Percentiles rank a stretch among this genome's conserved stretches.
Evolutionary conservation across 2,329 filamentous ascomycete genomes (phyloP).

Genomic region (Aspergillus sp.): DNA sequence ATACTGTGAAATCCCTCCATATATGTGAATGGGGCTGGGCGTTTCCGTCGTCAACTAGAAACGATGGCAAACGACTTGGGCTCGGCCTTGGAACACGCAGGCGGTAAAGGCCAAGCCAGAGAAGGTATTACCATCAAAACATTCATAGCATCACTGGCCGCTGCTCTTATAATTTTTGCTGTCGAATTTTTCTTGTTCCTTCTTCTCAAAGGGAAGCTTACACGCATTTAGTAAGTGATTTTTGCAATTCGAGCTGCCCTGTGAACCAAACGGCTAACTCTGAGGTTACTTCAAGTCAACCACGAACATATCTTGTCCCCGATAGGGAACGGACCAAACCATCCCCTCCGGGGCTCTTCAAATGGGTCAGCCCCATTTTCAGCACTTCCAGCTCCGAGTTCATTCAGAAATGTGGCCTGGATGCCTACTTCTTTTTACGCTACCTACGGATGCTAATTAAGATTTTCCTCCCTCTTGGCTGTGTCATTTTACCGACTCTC

Average conservation of each 20-base stretch:
- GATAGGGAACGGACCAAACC: conserved; percentile 79
- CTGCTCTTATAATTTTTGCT: conserved; percentile 63
- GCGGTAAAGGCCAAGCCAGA: conserved; percentile 35
- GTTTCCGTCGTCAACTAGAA: not conserved
- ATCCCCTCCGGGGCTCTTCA: conserved; percentile 60
- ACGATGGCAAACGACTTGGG: conserved; percentile 31
- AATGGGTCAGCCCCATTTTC: conserved; percentile 60
- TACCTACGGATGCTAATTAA: conserved; percentile 84
- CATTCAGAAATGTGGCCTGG: conserved; percentile 91
- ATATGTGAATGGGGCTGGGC: not conserved
- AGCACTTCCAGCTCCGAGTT: conserved; percentile 75
- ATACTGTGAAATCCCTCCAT: not conserved
- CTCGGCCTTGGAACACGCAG: conserved; percentile 35
- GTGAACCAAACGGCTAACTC: not conserved
- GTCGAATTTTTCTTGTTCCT: conserved; percentile 69
- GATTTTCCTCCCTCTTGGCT: conserved; percentile 82
- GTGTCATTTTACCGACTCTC: conserved; percentile 78
- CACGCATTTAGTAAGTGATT: conserved; percentile 72
- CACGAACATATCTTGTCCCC: conserved; percentile 81
- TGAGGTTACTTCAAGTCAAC: conserved; percentile 56
- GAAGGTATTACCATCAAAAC: conserved; percentile 42
- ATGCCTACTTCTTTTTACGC: conserved; percentile 95
- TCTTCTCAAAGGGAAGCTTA: conserved; percentile 73
- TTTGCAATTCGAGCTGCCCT: not conserved
- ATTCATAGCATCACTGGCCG: conserved; percentile 66